Evolutionary conservation across 345 rosid genomes (phyloP).

Genomic region (Moricandia arvensis): DNA sequence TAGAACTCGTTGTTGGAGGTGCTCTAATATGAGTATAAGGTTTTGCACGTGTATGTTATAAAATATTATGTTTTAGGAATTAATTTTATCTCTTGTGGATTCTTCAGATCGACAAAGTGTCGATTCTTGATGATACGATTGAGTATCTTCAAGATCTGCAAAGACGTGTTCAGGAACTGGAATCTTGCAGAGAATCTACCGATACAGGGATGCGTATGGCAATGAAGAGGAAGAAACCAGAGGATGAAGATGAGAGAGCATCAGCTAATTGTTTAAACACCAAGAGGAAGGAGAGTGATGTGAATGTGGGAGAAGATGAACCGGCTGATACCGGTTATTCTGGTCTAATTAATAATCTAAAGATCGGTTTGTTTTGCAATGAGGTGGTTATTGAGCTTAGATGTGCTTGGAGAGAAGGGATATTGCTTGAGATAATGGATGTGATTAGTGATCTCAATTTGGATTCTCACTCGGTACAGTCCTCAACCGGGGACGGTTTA

Average conservation of each 20-base stretch:
- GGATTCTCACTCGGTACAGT: conserved; percentile 80
- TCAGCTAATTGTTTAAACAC: conserved; percentile 56
- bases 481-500: conserved; percentile 59
- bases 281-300: conserved; percentile 63
- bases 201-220: conserved; percentile 41
- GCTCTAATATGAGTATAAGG: no score
- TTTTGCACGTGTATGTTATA: neutral
- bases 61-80: neutral
- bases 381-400: conserved; percentile 64
- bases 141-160: conserved; percentile 66
- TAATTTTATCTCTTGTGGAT: neutral
- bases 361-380: conserved; percentile 45
- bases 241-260: conserved; percentile 56
- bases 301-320: conserved; percentile 43
- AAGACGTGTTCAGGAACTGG: conserved; percentile 65
- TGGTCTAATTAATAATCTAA: conserved; percentile 42
- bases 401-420: conserved; percentile 82
- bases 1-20: no score
- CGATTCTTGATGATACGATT: conserved; percentile 80
- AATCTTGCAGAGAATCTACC: conserved; percentile 41
- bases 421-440: conserved; percentile 77
- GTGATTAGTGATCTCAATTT: conserved; percentile 55
- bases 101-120: conserved; percentile 63
- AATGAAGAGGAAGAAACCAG: conserved; percentile 43
- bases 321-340: conserved; percentile 38